phyloP scores from a whole-genome alignment of 164 flowering plant species.

The Dillenia suffruticosa region DNA sequence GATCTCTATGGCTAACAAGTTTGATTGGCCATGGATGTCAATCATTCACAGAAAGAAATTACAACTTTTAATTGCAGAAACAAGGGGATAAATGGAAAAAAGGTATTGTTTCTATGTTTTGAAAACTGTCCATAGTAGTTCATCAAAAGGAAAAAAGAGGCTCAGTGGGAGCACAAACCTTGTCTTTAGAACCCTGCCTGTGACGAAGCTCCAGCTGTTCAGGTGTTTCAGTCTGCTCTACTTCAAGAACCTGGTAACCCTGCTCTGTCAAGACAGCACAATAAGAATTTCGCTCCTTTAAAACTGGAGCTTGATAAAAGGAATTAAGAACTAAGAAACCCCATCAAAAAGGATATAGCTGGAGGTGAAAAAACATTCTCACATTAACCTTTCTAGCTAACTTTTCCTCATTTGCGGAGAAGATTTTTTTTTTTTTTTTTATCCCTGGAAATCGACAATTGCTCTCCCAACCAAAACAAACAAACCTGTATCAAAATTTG shows the following conservation, averaged over 20 bases:
- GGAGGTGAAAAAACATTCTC: too few species aligned
- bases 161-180: slow-evolving; percentile 32
- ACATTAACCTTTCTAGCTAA: slow-evolving; percentile 77
- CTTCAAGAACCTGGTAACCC: slow-evolving; percentile 96
- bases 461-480: slow-evolving; percentile 67
- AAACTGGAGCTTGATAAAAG: too few species aligned
- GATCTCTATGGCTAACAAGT: too few species aligned
- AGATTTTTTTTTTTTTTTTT: slow-evolving; percentile 44
- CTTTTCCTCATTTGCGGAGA: slow-evolving; percentile 82
- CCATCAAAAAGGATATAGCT: neutral
- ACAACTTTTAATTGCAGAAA: too few species aligned
- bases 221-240: slow-evolving; percentile 98
- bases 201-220: slow-evolving; percentile 89
- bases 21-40: too few species aligned
- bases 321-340: neutral
- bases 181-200: slow-evolving; percentile 83
- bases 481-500: slow-evolving; percentile 9
- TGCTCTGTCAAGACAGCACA: slow-evolving; percentile 31
- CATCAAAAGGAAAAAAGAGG: too few species aligned
- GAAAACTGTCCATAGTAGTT: too few species aligned
- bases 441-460: slow-evolving; percentile 86
- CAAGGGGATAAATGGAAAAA: too few species aligned
- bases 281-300: slow-evolving; percentile 8
- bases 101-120: too few species aligned
- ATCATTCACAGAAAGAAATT: too few species aligned